Percentiles rank a stretch among this genome's conserved stretches.
phyloP scores from a whole-genome alignment of 2,329 filamentous ascomycete genomes.

The Tolypocladium ovalisporum region DNA sequence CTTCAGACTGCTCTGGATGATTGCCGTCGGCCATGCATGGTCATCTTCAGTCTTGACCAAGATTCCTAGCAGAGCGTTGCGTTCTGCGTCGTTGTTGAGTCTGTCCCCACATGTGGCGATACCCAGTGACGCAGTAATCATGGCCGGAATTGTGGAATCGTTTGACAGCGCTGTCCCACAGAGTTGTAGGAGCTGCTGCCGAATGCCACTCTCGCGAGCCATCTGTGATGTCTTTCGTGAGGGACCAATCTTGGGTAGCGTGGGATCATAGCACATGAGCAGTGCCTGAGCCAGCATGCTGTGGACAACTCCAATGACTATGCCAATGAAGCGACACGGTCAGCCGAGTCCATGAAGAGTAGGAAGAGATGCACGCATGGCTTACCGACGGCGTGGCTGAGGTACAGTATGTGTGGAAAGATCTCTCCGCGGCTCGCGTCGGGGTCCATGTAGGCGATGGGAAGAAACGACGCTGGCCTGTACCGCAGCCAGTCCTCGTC shows the following conservation, averaged over 20 bases:
- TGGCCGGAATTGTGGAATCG: conserved; percentile 40
- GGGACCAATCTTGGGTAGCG: conserved; percentile 35
- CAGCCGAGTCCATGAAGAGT: not conserved
- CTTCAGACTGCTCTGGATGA: conserved; percentile 34
- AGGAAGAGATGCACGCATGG: not conserved
- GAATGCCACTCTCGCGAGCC: conserved; percentile 27
- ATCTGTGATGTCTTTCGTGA: conserved; percentile 18
- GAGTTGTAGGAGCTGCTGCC: conserved; percentile 36
- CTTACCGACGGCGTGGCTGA: conserved; percentile 42
- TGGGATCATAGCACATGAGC: conserved; percentile 44
- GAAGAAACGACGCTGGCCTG: conserved; percentile 40
- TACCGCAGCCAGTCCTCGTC: conserved; percentile 33
- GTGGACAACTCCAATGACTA: conserved; percentile 49
- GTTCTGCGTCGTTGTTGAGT: conserved; percentile 32
- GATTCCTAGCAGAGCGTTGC: conserved; percentile 35
- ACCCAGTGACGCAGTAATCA: conserved; percentile 46
- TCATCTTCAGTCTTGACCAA: conserved; percentile 34
- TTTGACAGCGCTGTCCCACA: conserved; percentile 51
- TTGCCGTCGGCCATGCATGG: conserved; percentile 41
- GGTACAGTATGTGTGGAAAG: conserved; percentile 49
- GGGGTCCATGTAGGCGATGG: conserved; percentile 35
- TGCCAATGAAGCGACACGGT: not conserved
- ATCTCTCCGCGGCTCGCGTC: conserved; percentile 20
- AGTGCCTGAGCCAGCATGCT: conserved; percentile 47
- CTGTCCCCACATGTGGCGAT: conserved; percentile 39